These are phyloP conservation scores for Trichoderma erinaceum DNA, from an alignment of 495 filamentous ascomycete genomes.

Conservation along the genomic window DNA sequence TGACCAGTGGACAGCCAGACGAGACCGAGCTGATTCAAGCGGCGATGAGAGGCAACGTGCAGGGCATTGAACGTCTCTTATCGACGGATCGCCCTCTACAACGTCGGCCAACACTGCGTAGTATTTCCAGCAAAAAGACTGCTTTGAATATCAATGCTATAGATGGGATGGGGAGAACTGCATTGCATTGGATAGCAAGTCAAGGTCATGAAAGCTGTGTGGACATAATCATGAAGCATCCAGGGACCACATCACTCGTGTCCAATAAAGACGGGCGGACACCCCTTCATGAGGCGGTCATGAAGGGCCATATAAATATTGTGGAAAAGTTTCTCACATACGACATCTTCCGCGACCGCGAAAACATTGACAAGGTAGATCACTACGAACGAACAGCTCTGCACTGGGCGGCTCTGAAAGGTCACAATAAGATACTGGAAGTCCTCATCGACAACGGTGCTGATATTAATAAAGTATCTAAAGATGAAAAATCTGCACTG, in stretches of 20 bases:
- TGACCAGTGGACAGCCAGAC: neutral
- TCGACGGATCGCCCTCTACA: neutral
- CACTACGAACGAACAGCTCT: neutral
- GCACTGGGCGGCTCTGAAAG: neutral
- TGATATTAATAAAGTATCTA: neutral
- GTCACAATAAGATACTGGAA: neutral
- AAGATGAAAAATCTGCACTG: neutral
- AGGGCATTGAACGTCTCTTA: neutral
- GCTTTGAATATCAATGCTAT: neutral
- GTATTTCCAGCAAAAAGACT: neutral
- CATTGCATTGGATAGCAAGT: neutral
- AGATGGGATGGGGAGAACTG: neutral
- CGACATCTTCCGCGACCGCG: neutral
- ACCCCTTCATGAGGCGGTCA: neutral
- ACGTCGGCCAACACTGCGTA: neutral
- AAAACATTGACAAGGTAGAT: neutral
- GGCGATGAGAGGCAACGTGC: neutral
- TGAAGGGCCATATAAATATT: neutral
- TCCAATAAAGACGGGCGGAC: neutral
- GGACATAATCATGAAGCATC: neutral
- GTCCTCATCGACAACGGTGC: neutral
- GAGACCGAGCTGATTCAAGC: neutral
- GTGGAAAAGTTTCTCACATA: neutral
- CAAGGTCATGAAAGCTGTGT: neutral
- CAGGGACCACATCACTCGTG: neutral